Base-by-base conservation (phyloP, 805 yeast species). In the Candida nanaspora region DNA sequence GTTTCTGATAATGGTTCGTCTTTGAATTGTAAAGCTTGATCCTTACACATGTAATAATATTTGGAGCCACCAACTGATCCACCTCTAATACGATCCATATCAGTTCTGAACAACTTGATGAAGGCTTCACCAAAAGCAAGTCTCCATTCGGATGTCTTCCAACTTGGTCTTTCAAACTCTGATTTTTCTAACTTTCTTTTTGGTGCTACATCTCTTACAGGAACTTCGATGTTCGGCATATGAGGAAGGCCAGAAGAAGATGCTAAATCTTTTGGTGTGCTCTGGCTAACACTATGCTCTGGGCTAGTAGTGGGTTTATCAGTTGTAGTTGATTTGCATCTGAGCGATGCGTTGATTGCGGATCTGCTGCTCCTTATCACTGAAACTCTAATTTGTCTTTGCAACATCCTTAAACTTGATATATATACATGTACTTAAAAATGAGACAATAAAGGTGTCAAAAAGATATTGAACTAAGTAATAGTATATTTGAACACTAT, bases 41-140 rank as follows among this genome's bases (percentile, higher is more conserved):
- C 75, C 59, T 87, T 87, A 65, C 96, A 88, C 61, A 84, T 80
- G 38, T 84, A 87, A 55, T 86, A 84, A 63, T 89, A 93, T 42
- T 74, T 71, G 3, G 89, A 82, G 8, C 97, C 98, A 5, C 96
- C 96, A 48, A 91, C 81, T 1, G 97, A 88, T 22, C 97, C 98
- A 0, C 97, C 84, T 56, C 98, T 76, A 30, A 89, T 75, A 47
- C 77, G 77, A 66, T 91, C 98, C 94, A 91, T 87, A 61, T 91
- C 96, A 43, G 91, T 66, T 47, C 77, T 70, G 57, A 91, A 80
- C 10, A 71, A 33, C 27, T 72, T 67, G 41, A 84, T 73, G 19
- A 82, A 69, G 31, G 72, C 54, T 57, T 85, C 88, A 49, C 91
- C 93, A 29, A 85, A 55, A 0, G 69, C 66, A 46, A 69, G 72